These are phyloP conservation scores for Limnanthes douglasii DNA, from an alignment of 345 rosid genomes.

Conservation along the genomic window DNA sequence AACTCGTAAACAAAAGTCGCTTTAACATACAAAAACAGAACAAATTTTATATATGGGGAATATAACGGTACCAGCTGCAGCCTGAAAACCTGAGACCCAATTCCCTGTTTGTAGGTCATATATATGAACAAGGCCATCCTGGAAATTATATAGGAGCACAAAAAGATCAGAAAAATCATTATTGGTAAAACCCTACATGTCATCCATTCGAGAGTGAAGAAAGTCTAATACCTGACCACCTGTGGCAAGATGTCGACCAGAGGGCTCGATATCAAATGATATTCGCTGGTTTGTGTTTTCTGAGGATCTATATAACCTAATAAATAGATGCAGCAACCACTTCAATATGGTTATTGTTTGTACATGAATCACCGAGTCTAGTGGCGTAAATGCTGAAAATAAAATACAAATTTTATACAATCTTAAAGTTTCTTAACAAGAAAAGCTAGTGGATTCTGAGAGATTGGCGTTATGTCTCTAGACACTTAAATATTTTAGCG, in stretches of 20 bases:
- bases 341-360: too few species aligned
- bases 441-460: too few species aligned
- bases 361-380: too few species aligned
- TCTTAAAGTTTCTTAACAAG: too few species aligned
- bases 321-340: conserved; percentile 1
- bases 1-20: neutral
- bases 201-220: conserved; percentile 3
- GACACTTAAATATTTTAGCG: too few species aligned
- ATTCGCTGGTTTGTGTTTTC: conserved; percentile 87
- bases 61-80: conserved; percentile 51
- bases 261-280: conserved; percentile 70
- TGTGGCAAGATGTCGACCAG: conserved; percentile 69
- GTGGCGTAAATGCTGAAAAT: too few species aligned
- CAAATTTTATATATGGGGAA: neutral
- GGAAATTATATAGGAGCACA: conserved; percentile 2
- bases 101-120: conserved; percentile 86
- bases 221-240: conserved; percentile 74
- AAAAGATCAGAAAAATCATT: neutral
- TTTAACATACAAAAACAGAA: neutral
- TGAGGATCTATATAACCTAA: conserved; percentile 74
- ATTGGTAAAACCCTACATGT: neutral
- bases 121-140: conserved; percentile 94
- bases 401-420: too few species aligned
- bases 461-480: too few species aligned
- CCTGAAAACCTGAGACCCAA: conserved; percentile 83